phyloP scores from a whole-genome alignment of 306 rosid genomes.

The Morella rubra region DNA sequence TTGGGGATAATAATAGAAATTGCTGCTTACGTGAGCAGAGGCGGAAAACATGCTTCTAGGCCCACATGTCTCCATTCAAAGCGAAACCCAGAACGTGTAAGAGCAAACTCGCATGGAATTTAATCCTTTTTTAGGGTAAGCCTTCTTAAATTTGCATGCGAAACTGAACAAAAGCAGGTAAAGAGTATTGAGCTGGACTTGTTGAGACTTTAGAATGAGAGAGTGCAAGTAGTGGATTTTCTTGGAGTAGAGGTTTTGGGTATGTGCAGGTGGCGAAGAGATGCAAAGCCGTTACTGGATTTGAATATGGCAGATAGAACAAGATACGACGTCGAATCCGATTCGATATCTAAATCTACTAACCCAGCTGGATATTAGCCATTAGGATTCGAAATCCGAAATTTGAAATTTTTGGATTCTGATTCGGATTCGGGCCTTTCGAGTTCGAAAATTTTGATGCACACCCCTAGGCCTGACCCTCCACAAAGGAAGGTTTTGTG shows the following conservation, averaged over 20 bases:
- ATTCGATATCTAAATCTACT: too few species aligned
- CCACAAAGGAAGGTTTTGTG: too few species aligned
- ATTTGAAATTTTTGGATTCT: too few species aligned
- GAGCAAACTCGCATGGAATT: background rate
- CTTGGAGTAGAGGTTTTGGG: background rate
- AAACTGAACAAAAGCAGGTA: background rate
- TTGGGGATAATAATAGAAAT: too few species aligned
- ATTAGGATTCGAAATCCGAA: too few species aligned
- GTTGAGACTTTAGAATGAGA: too few species aligned
- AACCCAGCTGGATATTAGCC: too few species aligned
- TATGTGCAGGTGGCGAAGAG: background rate
- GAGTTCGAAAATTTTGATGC: too few species aligned
- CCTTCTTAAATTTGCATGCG: background rate
- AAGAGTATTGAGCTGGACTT: too few species aligned
- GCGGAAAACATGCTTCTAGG: background rate
- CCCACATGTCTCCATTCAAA: background rate
- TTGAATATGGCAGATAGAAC: background rate
- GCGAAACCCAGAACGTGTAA: conserved; percentile 7
- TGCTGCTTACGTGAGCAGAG: background rate
- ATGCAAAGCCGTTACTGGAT: conserved; percentile 1
- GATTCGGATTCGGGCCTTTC: too few species aligned
- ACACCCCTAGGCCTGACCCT: too few species aligned
- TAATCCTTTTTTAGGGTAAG: background rate
- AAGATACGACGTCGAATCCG: background rate
- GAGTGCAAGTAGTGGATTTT: background rate